Conservation (phyloP, 2,329 filamentous ascomycete species). For the Talaromyces sp. region DNA sequence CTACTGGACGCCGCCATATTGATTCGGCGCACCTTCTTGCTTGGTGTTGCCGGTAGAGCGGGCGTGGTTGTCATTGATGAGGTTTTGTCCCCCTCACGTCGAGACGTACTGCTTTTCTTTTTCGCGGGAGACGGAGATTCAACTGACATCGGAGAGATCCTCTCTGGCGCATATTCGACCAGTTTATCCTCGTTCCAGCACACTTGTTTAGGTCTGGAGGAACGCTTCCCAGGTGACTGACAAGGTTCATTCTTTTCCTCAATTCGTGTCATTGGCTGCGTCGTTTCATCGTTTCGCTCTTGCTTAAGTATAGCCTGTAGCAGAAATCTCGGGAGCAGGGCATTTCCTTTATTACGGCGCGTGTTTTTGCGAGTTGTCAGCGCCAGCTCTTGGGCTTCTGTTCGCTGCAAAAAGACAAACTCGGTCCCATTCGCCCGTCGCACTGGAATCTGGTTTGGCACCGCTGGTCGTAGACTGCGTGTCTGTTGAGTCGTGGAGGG, state of each 20-base stretch:
- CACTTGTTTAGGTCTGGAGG: constrained; percentile 28
- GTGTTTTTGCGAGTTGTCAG: constrained; percentile 41
- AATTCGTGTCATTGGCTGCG: not conserved
- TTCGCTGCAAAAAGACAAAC: constrained; percentile 40
- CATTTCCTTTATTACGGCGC: constrained; percentile 37
- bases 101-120: constrained; percentile 17
- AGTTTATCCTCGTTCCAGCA: constrained; percentile 35
- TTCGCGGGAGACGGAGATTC: constrained; percentile 15
- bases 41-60: constrained; percentile 12
- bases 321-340: constrained; percentile 29
- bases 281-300: constrained; percentile 9
- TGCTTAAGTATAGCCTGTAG: constrained; percentile 25
- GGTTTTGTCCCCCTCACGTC: not conserved
- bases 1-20: constrained; percentile 5
- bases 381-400: constrained; percentile 39
- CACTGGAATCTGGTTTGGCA: constrained; percentile 38
- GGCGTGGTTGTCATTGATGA: not conserved
- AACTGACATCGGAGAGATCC: not conserved
- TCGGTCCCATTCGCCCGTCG: constrained; percentile 43
- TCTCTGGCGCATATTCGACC: constrained; percentile 25
- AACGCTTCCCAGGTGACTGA: constrained; percentile 7
- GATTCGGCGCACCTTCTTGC: constrained; percentile 14
- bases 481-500: constrained; percentile 16
- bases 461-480: constrained; percentile 21
- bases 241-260: not conserved